These are phyloP conservation scores for Combretum micranthum DNA, from an alignment of 345 rosid genomes.

Conservation along the genomic window DNA sequence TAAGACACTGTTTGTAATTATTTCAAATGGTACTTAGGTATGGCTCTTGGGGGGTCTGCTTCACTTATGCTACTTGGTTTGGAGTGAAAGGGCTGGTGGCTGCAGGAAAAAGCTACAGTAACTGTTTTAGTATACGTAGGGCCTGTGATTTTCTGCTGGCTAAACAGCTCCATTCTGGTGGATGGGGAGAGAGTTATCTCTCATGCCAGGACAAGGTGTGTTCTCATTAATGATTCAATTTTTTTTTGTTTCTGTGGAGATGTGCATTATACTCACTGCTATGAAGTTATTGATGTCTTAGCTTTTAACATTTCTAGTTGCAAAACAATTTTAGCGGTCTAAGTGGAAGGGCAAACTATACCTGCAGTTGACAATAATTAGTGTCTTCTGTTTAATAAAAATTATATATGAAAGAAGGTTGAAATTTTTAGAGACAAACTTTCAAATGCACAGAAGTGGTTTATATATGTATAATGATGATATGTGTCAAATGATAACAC, in stretches of 20 bases:
- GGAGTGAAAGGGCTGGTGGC: conserved; percentile 75
- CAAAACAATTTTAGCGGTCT: no score
- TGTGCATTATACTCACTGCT: no score
- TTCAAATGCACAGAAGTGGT: no score
- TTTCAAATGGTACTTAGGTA: conserved; percentile 43
- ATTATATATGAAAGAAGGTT: no score
- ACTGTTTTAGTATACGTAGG: conserved; percentile 51
- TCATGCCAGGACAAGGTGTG: conserved; percentile 85
- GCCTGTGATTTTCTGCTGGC: conserved; percentile 85
- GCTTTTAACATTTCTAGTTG: no score
- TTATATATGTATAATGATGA: no score
- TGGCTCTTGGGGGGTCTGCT: conserved; percentile 96
- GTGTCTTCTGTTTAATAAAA: no score
- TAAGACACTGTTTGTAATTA: conserved; percentile 1
- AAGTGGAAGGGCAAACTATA: no score
- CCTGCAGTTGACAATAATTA: no score
- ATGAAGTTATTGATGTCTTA: background rate
- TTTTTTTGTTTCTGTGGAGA: background rate
- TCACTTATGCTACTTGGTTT: conserved; percentile 80
- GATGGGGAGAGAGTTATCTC: conserved; percentile 99
- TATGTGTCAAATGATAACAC: no score
- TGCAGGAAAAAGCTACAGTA: conserved; percentile 57
- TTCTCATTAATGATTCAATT: background rate
- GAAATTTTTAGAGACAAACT: no score
- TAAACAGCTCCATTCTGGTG: conserved; percentile 74